Evolutionary conservation across 106 monocot species (phyloP), one percentile per base, ranked within the genome.

Genomic region (Dactylorhiza incarnata): DNA sequence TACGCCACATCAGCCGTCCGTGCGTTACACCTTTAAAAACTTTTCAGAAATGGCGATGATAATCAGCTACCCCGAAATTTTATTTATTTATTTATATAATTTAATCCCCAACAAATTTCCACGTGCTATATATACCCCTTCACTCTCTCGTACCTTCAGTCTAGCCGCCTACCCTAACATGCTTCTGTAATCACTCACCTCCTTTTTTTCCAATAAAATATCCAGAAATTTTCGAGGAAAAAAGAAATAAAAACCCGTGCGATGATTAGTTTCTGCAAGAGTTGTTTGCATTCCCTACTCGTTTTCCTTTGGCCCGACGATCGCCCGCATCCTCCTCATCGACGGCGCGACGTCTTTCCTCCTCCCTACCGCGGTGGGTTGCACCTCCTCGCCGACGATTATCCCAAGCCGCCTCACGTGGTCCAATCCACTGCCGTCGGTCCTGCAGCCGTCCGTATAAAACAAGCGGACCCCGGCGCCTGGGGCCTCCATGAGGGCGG

Each of bases 401-500:
- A 48, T n/a, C 49, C 70, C 20, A 22, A 72, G 16, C 72, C 8
- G 8, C 72, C 47, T 49, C 47, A 72, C 72, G 72, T 72, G 22
- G 71, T 76, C 1, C 59, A 71, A 29, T 51, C 55, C 26, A 29
- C 56, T 6, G 4, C 54, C 23, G 47, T 74, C 4, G 9, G 74
- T 0, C 73, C 68, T 17, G 50, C 74, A n/a, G 15, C 75, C 0
- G 50, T 73, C 49, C 14, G 50, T 14, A 47, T 20, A 16, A 72
- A 73, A 29, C 44, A 47, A 48, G 5, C 7, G 29, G 73, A 79
- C 73, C 79, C 79, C 46, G 79, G 79, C 2, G 45, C 62, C 47
- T 79, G 79, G 79, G 79, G 79, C 0, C 79, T 79, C 19, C 79
- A 73, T 73, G 79, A 79, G 59, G 78, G 55, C n/a, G 8, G 49